A percentile compares a stretch with the other conserved stretches of the same genome.
Conservation (phyloP, 1,139 yeast species). For the Magnusiomyces fungicola region DNA sequence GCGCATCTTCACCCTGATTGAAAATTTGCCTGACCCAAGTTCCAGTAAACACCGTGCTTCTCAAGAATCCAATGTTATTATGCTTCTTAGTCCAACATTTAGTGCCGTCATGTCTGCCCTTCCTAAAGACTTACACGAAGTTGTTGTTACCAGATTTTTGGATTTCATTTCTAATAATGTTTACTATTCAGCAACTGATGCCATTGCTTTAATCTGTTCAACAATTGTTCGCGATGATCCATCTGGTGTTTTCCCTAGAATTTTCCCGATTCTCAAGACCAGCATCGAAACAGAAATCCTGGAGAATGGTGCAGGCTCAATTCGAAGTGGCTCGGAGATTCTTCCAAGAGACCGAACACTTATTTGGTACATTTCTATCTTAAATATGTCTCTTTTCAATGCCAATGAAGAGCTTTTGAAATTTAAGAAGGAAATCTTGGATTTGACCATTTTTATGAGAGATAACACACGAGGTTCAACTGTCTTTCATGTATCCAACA, state of each 20-base stretch:
- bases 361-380: slow-evolving; percentile 62
- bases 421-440: slow-evolving; percentile 42
- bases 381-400: slow-evolving; percentile 67
- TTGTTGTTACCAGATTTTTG: slow-evolving; percentile 46
- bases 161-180: slow-evolving; percentile 53
- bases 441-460: slow-evolving; percentile 47
- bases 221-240: slow-evolving; percentile 61
- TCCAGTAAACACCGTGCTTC: slow-evolving; percentile 25
- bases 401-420: slow-evolving; percentile 48
- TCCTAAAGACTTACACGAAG: slow-evolving; percentile 53
- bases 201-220: slow-evolving; percentile 65
- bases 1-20: slow-evolving; percentile 58
- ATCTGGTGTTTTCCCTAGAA: slow-evolving; percentile 38
- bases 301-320: slow-evolving; percentile 80
- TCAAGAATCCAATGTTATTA: slow-evolving; percentile 41
- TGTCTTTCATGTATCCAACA: slow-evolving; percentile 38
- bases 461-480: slow-evolving; percentile 61
- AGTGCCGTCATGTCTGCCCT: slow-evolving; percentile 63
- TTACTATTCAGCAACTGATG: slow-evolving; percentile 59
- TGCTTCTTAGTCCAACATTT: slow-evolving; percentile 55
- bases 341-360: slow-evolving; percentile 72
- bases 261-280: slow-evolving; percentile 42
- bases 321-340: slow-evolving; percentile 61
- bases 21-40: slow-evolving; percentile 52
- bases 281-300: slow-evolving; percentile 60